Evolutionary conservation across 179 eudicot species (phyloP).

Genomic region (Monotropa hypopitys): DNA sequence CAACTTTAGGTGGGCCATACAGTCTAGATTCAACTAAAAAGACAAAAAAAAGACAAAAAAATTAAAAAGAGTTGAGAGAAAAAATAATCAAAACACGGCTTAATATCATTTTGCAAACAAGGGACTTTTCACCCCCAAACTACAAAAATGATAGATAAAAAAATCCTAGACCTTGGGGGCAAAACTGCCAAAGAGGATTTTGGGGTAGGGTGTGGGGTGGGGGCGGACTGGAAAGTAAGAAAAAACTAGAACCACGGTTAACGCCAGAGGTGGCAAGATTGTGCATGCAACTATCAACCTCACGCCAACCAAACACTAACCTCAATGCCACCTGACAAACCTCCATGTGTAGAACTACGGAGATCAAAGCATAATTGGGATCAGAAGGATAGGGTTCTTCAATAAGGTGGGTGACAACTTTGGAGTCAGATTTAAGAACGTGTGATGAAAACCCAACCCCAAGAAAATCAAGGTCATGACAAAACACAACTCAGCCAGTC

Average conservation of each 20-base stretch:
- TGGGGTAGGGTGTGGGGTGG: too few species aligned
- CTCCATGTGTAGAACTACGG: not conserved
- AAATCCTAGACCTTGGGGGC: not conserved
- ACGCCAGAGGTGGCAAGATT: not conserved
- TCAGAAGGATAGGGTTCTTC: not conserved
- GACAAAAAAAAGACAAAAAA: not conserved
- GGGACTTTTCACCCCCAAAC: not conserved
- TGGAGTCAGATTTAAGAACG: not conserved
- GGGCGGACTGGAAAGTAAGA: not conserved
- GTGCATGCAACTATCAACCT: not conserved
- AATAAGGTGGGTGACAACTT: not conserved
- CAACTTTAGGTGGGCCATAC: not conserved
- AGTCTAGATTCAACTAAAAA: not conserved
- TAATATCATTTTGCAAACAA: not conserved
- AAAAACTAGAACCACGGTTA: not conserved
- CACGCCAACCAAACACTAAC: not conserved
- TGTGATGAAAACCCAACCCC: not conserved
- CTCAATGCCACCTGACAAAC: not conserved
- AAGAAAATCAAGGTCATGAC: not conserved
- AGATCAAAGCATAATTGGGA: not conserved
- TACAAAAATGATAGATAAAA: not conserved
- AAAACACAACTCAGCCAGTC: not conserved
- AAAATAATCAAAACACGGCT: not conserved
- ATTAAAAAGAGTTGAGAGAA: not conserved
- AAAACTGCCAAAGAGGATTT: not conserved